Base-by-base conservation (phyloP, 139 green algal species). In the Chlorella sp. region DNA sequence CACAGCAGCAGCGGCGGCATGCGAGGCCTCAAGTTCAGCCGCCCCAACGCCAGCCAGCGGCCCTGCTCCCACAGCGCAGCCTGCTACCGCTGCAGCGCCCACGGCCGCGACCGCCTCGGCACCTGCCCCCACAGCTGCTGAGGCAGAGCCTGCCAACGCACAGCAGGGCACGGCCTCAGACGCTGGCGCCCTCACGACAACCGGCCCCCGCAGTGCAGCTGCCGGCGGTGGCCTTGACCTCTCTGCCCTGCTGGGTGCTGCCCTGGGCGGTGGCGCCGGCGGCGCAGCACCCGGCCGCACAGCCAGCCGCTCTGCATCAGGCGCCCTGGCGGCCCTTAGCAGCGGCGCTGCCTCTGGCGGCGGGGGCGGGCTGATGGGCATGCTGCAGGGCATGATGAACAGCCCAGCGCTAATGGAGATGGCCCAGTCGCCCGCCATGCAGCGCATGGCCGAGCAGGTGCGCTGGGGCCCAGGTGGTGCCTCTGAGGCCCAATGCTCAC, bases 391-490 rank as follows among this genome's bases (percentile, higher is more conserved):
- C 60, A 68, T 88, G 60, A 76, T 86, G 81, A 56, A 65, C 51
- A 81, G 56, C 54, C 84, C 84, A 2, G 78, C 41, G 24, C n/a
- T 88, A 40, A 81, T 67, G 67, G 76, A 88, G 69, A 75, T 85
- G 78, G 78, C 69, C 0, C 70, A 85, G 78, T 89, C 86, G 67
- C 86, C 86, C 1, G 73, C 81, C 22, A 84, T 89, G 74, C 74
- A 87, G 81, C 86, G 75, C 62, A 86, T 89, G 81, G 85, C 85
- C 0, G 76, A 84, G 65, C 76, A 84, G 84, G 65, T 81, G 36
- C 44, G 40, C 24, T 44, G 36, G n/a, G n/a, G n/a, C n/a, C n/a
- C n/a, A n/a, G n/a, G n/a, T n/a, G n/a, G n/a, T n/a, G n/a, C n/a
- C n/a, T n/a, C n/a, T n/a, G n/a, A n/a, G n/a, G n/a, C n/a, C n/a